phyloP scores from a whole-genome alignment of 2,329 filamentous ascomycete genomes.

The Paracamarosporium sp. region DNA sequence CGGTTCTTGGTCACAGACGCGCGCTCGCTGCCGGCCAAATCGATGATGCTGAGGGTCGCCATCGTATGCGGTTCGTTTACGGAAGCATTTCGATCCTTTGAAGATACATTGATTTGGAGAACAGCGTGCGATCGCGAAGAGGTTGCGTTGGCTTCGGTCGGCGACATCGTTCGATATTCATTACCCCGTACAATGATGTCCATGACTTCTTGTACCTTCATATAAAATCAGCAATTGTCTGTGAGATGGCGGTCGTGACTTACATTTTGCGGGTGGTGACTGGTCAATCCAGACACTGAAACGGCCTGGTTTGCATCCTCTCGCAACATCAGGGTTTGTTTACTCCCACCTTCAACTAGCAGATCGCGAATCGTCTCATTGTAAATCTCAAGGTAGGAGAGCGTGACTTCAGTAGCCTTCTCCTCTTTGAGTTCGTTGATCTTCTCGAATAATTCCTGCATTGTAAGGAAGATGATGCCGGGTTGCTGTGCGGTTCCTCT shows the following conservation, averaged over 20 bases:
- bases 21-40: constrained; percentile 93
- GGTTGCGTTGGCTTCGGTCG: constrained; percentile 95
- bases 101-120: constrained; percentile 93
- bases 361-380: constrained; percentile 98
- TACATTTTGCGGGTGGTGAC: constrained; percentile 88
- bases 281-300: constrained; percentile 87
- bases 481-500: constrained; percentile 86
- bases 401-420: constrained; percentile 86
- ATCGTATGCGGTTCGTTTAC: constrained; percentile 96
- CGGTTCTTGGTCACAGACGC: constrained; percentile 97
- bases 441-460: constrained; percentile 98
- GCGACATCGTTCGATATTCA: constrained; percentile 92
- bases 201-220: constrained; percentile 82
- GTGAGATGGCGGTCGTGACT: constrained; percentile 13
- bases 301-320: constrained; percentile 95
- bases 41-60: constrained; percentile 97
- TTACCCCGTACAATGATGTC: constrained; percentile 98
- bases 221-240: constrained; percentile 26
- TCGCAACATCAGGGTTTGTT: constrained; percentile 85
- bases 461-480: constrained; percentile 97
- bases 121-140: constrained; percentile 97
- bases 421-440: constrained; percentile 86
- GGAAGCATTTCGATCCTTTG: constrained; percentile 90
- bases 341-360: constrained; percentile 82
- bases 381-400: constrained; percentile 98